Percentiles rank a stretch among this genome's conserved stretches.
phyloP scores from a whole-genome alignment of 805 yeast species.

The Schwanniomyces vanrijiae region DNA sequence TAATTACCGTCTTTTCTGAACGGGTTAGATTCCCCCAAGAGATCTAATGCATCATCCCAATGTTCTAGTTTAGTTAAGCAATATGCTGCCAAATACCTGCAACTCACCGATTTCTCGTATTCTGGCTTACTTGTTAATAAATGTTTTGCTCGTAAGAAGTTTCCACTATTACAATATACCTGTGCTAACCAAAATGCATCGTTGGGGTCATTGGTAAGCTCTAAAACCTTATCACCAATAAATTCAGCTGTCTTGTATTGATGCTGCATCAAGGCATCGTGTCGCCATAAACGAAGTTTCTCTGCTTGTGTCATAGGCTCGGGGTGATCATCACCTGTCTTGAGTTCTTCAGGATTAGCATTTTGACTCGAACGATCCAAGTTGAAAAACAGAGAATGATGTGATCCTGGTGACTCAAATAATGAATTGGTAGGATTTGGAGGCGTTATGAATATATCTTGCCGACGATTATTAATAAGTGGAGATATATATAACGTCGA shows the following conservation, averaged over 20 bases:
- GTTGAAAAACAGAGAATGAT: conserved; percentile 40
- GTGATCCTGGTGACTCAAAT: conserved; percentile 43
- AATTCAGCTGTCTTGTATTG: conserved; percentile 87
- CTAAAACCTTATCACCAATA: conserved; percentile 85
- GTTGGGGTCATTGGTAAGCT: conserved; percentile 81
- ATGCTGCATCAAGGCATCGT: conserved; percentile 90
- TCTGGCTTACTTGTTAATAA: conserved; percentile 56
- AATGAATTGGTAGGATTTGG: conserved; percentile 46
- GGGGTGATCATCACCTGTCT: conserved; percentile 5
- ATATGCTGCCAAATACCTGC: conserved; percentile 77
- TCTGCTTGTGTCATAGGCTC: conserved; percentile 77
- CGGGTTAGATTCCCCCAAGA: conserved; percentile 82
- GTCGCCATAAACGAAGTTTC: conserved; percentile 84
- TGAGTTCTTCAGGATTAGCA: conserved; percentile 6
- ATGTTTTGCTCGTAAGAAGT: conserved; percentile 76
- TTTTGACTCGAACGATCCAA: conserved; percentile 17
- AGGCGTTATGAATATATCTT: conserved; percentile 45
- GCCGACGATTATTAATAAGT: conserved; percentile 44
- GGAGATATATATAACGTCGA: conserved; percentile 78
- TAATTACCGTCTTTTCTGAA: conserved; percentile 47
- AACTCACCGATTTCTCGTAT: conserved; percentile 63
- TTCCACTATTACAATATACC: conserved; percentile 74
- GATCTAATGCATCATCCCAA: conserved; percentile 87
- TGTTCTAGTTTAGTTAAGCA: conserved; percentile 69
- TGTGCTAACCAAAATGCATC: conserved; percentile 98